Evolutionary conservation across 768 basidiomycete genomes (phyloP), one percentile per base, ranked within the genome.

Genomic region (Trametes cinnabarina): DNA sequence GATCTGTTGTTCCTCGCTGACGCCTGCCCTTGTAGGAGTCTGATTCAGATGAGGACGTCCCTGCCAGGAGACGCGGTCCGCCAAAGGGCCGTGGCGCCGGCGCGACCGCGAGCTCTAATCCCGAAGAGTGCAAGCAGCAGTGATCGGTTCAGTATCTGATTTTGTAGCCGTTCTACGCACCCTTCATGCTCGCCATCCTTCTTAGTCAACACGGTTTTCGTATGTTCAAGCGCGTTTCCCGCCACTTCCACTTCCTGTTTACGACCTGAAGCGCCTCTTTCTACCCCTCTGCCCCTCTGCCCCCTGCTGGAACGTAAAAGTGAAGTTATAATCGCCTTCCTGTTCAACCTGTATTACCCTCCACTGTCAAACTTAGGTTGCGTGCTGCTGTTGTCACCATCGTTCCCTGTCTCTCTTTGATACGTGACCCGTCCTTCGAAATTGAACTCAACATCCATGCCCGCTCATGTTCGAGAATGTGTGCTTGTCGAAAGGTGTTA

Each of bases 111-210:
- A 81, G 81, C 64, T 79, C 80, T 55, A 86, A 90, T 69, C 84
- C 90, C 1, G 87, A 92, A 69, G 93, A 95, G 72, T 95, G 93
- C 81, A 92, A 93, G 78, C 89, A 94, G 71, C 92, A 94, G 86
- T 94, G 75, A 74, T 50, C 20, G 17, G 40, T 12, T 25, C 7
- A 12, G 15, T 7, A 14, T 11, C 40, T 41, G 48, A 32, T 32
- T n/a, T n/a, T n/a, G n/a, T n/a, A n/a, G 30, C 30, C 7, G 6
- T 12, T 32, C 12, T 12, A 32, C 30, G 12, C 30, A 7, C 30
- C 30, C 30, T 7, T 32, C 30, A 32, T 32, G 7, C n/a, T n/a
- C n/a, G n/a, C n/a, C n/a, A n/a, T n/a, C 20, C 47, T 22, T 17
- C 15, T 26, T 19, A 17, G 14, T 20, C 35, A 43, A 14, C 14